phyloP scores from a whole-genome alignment of 2,329 filamentous ascomycete species.

The Aspergillus japonicus region DNA sequence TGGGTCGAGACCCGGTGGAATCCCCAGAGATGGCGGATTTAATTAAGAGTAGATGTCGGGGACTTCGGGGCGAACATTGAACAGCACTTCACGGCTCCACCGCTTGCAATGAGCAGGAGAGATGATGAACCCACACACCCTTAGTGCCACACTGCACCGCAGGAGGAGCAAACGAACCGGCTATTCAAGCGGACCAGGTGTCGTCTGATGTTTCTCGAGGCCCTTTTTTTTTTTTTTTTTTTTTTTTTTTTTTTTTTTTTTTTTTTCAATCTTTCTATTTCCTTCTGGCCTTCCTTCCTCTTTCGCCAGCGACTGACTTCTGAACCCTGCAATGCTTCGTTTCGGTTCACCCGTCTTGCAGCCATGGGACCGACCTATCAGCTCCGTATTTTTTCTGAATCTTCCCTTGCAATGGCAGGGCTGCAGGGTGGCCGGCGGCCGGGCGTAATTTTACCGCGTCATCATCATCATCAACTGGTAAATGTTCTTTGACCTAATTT shows the following conservation, averaged over 20 bases:
- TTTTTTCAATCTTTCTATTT: not conserved
- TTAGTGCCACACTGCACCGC: not conserved
- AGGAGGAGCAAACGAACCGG: not conserved
- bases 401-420: slow-evolving; percentile 19
- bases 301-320: slow-evolving; percentile 7
- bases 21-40: slow-evolving; percentile 14
- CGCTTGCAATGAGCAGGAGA: not conserved
- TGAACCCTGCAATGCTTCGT: slow-evolving; percentile 19
- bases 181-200: slow-evolving; percentile 1
- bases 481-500: not conserved
- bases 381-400: slow-evolving; percentile 7
- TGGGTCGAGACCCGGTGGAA: slow-evolving; percentile 14
- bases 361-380: slow-evolving; percentile 17
- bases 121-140: slow-evolving; percentile 3
- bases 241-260: slow-evolving; percentile 11
- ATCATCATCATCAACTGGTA: not conserved
- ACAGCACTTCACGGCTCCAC: slow-evolving; percentile 14
- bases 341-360: slow-evolving; percentile 17
- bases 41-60: slow-evolving; percentile 14
- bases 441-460: not conserved
- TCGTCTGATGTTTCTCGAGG: slow-evolving; percentile 16
- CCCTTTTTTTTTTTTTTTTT: slow-evolving; percentile 7
- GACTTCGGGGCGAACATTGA: slow-evolving; percentile 9
- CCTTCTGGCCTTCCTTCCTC: too few species aligned
- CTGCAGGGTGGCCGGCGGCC: slow-evolving; percentile 14